Evolutionary conservation across 352 stramenopile genomes (phyloP), one percentile per base, ranked within the genome.

Genomic region (Globisporangium rhizosaccharum): DNA sequence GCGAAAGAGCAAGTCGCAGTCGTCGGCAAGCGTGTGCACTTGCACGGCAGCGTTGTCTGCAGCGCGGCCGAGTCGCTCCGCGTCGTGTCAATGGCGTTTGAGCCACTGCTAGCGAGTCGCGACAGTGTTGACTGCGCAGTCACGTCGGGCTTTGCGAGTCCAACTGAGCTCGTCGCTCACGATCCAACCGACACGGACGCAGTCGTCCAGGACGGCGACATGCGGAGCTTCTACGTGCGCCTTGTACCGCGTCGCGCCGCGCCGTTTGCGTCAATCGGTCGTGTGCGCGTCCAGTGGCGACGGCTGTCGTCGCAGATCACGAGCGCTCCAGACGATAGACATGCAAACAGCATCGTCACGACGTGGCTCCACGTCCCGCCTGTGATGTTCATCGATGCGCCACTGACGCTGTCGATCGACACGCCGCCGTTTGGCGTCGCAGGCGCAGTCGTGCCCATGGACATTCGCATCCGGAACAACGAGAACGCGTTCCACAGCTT

Each of bases 401-500:
- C 85, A 0, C 56, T 95, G 39, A 88, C 72, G 9, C 76, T 93
- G 47, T 69, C 70, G 15, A 65, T 95, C 14, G 60, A 81, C 28
- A 86, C 80, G 25, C 85, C 85, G 20, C 60, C 76, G 30, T 95
- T 88, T 67, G 85, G 78, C n/a, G 62, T 89, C 14, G 79, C 92
- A 50, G 83, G 83, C 8, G 51, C 74, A 12, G 36, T 92, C 23
- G 67, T 85, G 20, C 61, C 63, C 30, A 73, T 92, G 60, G 68
- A 83, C 36, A 64, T 95, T 30, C 62, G 63, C 9, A 65, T 92
- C 33, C 68, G 67, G 30, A 95, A 95, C 73, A 90, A 93, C 60
- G 80, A 90, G 33, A 70, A 73, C 50, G 65, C 70, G 9, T 78
- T 91, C 47, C 79, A 93, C 61, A 85, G 74, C 37, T 56, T 95